phyloP scores from a whole-genome alignment of 768 basidiomycete species.

The Exidia glandulosa region DNA sequence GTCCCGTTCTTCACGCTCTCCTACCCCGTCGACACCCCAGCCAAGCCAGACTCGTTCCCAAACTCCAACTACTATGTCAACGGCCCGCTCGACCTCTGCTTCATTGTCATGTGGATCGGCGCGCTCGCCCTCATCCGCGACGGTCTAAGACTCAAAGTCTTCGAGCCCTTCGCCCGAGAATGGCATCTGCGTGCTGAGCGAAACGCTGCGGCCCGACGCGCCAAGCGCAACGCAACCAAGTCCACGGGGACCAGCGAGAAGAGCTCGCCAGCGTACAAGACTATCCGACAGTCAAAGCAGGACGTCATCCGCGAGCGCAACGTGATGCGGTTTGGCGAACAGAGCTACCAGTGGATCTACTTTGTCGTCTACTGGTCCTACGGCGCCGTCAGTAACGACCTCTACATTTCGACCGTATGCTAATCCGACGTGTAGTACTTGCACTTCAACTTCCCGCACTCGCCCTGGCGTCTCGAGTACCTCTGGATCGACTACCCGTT shows the following conservation, averaged over 20 bases:
- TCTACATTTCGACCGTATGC: constrained; percentile 9
- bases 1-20: constrained; percentile 66
- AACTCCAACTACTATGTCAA: constrained; percentile 57
- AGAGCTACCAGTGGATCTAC: constrained; percentile 84
- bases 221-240: no score
- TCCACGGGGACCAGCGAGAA: no score
- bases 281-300: constrained; percentile 31
- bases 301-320: constrained; percentile 53
- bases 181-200: constrained; percentile 53
- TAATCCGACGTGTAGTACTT: constrained; percentile 52
- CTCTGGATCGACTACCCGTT: constrained; percentile 82
- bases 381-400: constrained; percentile 61
- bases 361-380: constrained; percentile 63
- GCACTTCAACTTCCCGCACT: constrained; percentile 58
- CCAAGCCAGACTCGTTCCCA: constrained; percentile 58
- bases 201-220: constrained; percentile 1
- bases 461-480: constrained; percentile 46
- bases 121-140: constrained; percentile 85
- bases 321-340: constrained; percentile 85
- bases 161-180: constrained; percentile 70
- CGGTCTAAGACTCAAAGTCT: constrained; percentile 54
- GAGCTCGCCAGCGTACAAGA: background rate
- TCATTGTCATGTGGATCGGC: constrained; percentile 72
- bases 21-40: constrained; percentile 48
- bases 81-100: constrained; percentile 66